A percentile compares a stretch with the other conserved stretches of the same genome.
Conservation (phyloP, 2,329 filamentous ascomycete genomes). For the Fusarium coffeatum region DNA sequence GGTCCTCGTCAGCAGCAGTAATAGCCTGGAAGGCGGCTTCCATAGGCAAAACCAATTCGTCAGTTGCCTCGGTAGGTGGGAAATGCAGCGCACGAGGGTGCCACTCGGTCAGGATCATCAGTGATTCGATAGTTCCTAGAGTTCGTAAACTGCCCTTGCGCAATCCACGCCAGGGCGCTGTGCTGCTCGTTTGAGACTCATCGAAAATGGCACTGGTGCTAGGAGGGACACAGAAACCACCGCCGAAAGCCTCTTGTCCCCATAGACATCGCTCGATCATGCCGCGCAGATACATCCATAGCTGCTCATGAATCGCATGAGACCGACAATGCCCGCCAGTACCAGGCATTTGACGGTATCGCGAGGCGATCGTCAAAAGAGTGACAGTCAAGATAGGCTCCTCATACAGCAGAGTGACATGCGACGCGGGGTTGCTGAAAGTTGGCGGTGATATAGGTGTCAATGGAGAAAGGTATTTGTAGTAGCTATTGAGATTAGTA, state of each 20-base stretch:
- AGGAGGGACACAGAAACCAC: conserved; percentile 83
- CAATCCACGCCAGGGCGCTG: conserved; percentile 76
- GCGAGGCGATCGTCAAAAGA: conserved; percentile 88
- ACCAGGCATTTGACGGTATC: conserved; percentile 83
- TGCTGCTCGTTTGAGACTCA: conserved; percentile 72
- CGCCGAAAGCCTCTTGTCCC: conserved; percentile 95
- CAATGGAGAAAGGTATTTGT: conserved; percentile 87
- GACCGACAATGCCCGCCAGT: conserved; percentile 85
- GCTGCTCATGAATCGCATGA: conserved; percentile 91
- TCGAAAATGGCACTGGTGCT: conserved; percentile 62
- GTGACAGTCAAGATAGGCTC: conserved; percentile 95
- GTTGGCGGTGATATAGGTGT: conserved; percentile 95
- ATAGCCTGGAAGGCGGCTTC: conserved; percentile 61
- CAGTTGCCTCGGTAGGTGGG: conserved; percentile 80
- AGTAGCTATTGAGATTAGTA: conserved; percentile 72
- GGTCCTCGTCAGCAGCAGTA: conserved; percentile 54
- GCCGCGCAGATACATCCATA: conserved; percentile 92
- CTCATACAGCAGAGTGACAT: conserved; percentile 83
- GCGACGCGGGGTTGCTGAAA: conserved; percentile 83
- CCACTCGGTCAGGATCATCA: conserved; percentile 97
- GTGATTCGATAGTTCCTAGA: conserved; percentile 90
- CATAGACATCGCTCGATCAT: conserved; percentile 97
- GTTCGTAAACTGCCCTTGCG: conserved; percentile 85
- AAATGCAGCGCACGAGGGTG: conserved; percentile 95
- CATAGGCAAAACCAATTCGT: conserved; percentile 74